Conservation (phyloP, 164 flowering plant species). For the Berberis thunbergii region DNA sequence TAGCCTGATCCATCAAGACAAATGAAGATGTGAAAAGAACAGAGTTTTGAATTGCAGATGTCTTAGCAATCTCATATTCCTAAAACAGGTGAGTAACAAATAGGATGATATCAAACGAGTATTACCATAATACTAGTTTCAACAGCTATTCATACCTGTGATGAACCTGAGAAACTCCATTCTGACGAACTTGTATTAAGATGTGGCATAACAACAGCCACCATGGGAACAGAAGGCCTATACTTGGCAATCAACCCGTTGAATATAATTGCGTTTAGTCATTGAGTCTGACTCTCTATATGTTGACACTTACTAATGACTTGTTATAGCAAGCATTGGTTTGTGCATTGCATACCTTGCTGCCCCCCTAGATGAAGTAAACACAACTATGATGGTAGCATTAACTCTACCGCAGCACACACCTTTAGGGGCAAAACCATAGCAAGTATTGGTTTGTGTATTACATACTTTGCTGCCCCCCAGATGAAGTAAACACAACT, state of each 20-base stretch:
- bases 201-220: conserved; percentile 39
- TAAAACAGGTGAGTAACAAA: not conserved
- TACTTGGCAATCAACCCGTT: conserved; percentile 45
- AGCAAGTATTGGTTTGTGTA: not conserved
- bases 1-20: conserved; percentile 25
- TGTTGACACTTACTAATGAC: not conserved
- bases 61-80: not conserved
- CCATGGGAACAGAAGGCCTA: conserved; percentile 37
- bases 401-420: conserved; percentile 34
- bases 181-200: conserved; percentile 24
- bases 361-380: conserved; percentile 45
- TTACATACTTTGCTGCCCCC: conserved; percentile 26
- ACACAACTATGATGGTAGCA: conserved; percentile 34
- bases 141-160: conserved; percentile 23
- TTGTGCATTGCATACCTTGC: conserved; percentile 26
- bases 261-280: not conserved
- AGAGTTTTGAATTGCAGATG: not conserved
- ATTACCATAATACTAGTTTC: not conserved
- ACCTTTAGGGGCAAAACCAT: conserved; percentile 20
- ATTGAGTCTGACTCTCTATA: not conserved
- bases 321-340: not conserved
- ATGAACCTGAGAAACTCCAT: conserved; percentile 34
- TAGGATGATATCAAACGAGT: not conserved
- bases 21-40: conserved; percentile 4
- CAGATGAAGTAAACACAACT: conserved; percentile 43